These are phyloP conservation scores for Toxoplasma gondii DNA, from an alignment of 169 alveolate species.

Conservation along the genomic window DNA sequence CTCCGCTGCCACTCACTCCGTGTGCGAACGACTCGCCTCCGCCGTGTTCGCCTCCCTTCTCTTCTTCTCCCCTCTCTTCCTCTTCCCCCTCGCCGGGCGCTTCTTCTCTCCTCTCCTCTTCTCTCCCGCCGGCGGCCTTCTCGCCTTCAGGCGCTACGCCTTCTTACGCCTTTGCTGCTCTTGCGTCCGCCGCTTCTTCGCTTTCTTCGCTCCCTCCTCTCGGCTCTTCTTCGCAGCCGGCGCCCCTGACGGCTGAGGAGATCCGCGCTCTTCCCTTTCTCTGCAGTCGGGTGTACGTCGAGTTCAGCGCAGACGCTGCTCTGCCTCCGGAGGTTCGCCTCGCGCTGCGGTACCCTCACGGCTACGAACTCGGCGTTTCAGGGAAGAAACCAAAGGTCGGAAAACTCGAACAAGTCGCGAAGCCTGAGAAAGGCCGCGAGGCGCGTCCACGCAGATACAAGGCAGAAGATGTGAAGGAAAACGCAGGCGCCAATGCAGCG, in stretches of 20 bases:
- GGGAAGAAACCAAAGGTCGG: neutral
- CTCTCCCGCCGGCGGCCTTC: neutral
- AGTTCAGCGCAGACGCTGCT: conserved; percentile 18
- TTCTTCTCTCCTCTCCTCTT: neutral
- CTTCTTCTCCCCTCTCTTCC: neutral
- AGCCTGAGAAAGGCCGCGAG: neutral
- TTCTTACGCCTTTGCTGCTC: neutral
- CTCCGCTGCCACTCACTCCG: neutral
- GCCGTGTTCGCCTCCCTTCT: neutral
- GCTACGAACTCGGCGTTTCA: conserved; percentile 10
- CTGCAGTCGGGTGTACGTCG: neutral
- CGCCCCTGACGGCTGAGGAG: neutral
- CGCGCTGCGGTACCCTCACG: conserved; percentile 63
- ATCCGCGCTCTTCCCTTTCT: neutral
- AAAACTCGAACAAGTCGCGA: no score
- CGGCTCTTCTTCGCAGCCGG: neutral
- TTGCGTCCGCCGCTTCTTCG: neutral
- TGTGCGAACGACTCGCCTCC: neutral
- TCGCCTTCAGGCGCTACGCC: neutral
- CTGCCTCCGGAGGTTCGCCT: conserved; percentile 53
- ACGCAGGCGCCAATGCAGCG: no score
- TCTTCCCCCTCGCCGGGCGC: neutral
- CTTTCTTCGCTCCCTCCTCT: neutral
- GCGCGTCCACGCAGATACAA: neutral
- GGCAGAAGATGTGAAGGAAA: no score